Percentiles rank a stretch among this genome's conserved stretches.
Evolutionary conservation across 2,329 filamentous ascomycete species (phyloP).

Genomic region (Teratosphaeria zuluensis): DNA sequence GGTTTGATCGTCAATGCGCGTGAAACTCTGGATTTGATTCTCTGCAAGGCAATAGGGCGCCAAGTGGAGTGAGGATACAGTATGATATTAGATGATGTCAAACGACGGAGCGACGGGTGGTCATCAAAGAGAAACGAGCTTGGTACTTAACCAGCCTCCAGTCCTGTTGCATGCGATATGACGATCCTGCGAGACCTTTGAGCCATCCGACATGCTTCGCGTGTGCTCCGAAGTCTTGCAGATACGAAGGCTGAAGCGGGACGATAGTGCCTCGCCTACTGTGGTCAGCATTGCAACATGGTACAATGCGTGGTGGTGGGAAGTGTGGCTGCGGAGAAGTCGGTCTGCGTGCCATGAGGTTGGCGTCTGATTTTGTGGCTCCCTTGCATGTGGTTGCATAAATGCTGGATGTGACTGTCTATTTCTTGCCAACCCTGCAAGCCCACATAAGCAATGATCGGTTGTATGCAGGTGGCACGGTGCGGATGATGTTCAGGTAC

Average conservation of each 20-base stretch:
- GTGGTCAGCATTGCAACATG: not conserved
- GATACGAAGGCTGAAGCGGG: not conserved
- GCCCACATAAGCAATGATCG: not conserved
- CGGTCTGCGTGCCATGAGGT: not conserved
- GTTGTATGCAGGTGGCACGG: not conserved
- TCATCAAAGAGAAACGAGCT: not conserved
- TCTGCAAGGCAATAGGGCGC: not conserved
- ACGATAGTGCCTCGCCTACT: not conserved
- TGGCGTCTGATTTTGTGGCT: not conserved
- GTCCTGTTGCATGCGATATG: not conserved
- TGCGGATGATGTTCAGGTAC: not conserved
- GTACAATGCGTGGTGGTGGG: not conserved
- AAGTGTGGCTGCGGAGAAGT: not conserved
- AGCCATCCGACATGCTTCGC: not conserved
- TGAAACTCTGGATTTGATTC: not conserved
- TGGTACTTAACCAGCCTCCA: not conserved
- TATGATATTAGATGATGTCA: not conserved
- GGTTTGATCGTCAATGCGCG: not conserved
- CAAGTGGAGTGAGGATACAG: not conserved
- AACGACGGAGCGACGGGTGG: not conserved
- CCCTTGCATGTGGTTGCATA: not conserved
- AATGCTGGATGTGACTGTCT: not conserved
- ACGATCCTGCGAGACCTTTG: not conserved
- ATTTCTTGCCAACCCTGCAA: not conserved
- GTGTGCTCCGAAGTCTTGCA: not conserved